Evolutionary conservation across 176 grass and related monocot genomes (phyloP), one percentile per base, ranked within the genome.

Genomic region (Carex cristatella): DNA sequence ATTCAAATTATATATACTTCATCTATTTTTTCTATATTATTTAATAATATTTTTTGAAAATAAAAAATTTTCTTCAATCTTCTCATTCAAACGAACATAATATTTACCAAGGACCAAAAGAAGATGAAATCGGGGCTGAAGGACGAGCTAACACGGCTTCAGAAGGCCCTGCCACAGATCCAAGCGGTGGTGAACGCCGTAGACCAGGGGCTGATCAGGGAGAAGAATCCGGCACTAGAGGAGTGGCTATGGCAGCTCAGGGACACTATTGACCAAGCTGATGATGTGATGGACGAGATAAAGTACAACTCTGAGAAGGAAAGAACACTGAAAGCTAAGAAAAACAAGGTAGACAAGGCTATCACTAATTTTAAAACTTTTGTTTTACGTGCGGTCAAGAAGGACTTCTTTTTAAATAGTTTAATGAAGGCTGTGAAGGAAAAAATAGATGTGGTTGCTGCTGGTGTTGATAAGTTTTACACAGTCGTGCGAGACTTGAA

Each of bases 171-270:
- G 13, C 81, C 40, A 9, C 46, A 61, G 66, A 71, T 85, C 48
- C 27, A 75, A 28, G 54, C 51, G 6, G 40, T 46, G 54, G 5
- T 74, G 67, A 42, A 37, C 0, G 10, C 18, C 1, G 28, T 61
- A 4, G 81, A 84, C 9, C 62, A 70, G 37, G 64, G 81, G 27
- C 65, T 69, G 35, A 67, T 84, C 42, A 23, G n/a, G 57, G 38
- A 71, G 7, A 28, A 11, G 6, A 65, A 65, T 44, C 42, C 42
- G 5, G 5, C 4, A 44, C 42, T 44, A 6, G 42, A 44, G 42
- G 1, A 44, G 42, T 44, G 42, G 42, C 42, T 44, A 1, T 44
- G 42, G 42, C 4, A 44, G 42, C 5, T 44, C 6, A 44, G 42
- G 42, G 81, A 42, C 23, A 40, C 61, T 48, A 40, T 35, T 49